Evolutionary conservation across 805 yeast species (phyloP).

Genomic region (Hanseniaspora meyeri): DNA sequence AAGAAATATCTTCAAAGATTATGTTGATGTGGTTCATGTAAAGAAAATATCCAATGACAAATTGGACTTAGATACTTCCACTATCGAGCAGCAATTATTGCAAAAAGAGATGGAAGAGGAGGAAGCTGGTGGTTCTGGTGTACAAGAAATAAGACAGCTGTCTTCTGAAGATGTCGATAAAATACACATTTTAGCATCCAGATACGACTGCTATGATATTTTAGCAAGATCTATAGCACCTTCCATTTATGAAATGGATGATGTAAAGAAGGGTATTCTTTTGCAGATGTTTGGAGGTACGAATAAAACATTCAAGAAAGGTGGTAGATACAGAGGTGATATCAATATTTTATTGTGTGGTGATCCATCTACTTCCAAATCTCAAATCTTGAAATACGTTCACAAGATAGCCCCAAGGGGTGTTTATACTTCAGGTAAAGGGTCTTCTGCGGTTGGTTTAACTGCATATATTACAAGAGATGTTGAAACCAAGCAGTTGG

Average conservation of each 20-base stretch:
- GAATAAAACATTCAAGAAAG: constrained; percentile 73
- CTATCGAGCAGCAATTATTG: constrained; percentile 33
- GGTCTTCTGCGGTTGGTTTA: constrained; percentile 97
- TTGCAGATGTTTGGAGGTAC: constrained; percentile 93
- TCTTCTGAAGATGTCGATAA: constrained; percentile 55
- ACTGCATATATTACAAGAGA: constrained; percentile 96
- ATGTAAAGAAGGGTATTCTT: constrained; percentile 87
- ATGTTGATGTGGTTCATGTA: constrained; percentile 85
- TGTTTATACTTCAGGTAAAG: constrained; percentile 95
- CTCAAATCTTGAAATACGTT: constrained; percentile 86
- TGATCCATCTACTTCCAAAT: constrained; percentile 95
- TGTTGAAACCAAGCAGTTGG: constrained; percentile 83
- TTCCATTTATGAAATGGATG: constrained; percentile 91
- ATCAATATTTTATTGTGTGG: constrained; percentile 86
- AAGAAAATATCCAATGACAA: constrained; percentile 74
- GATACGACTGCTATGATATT: constrained; percentile 74
- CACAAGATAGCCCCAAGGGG: constrained; percentile 98
- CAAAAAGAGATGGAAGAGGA: constrained; percentile 42
- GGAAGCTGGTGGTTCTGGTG: constrained; percentile 45
- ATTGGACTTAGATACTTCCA: constrained; percentile 66
- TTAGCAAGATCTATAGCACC: constrained; percentile 90
- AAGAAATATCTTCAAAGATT: constrained; percentile 78
- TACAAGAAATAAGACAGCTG: constrained; percentile 62
- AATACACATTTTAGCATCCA: constrained; percentile 47
- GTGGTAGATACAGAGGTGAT: constrained; percentile 94